These are phyloP conservation scores for Globisporangium yorkense DNA, from an alignment of 352 stramenopile species.

Conservation along the genomic window DNA sequence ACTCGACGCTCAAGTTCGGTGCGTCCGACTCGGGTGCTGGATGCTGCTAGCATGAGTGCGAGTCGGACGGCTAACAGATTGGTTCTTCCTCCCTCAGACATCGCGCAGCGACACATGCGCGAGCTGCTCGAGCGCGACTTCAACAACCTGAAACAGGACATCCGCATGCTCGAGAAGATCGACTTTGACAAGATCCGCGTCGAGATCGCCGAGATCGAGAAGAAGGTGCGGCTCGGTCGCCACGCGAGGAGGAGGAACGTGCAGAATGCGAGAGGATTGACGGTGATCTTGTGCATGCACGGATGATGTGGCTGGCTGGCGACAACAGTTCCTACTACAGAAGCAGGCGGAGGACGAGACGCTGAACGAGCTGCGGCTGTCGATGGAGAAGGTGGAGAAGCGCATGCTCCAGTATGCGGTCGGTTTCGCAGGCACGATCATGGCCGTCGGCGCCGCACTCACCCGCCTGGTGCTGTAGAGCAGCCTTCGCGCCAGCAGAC, in stretches of 20 bases:
- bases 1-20: conserved; percentile 89
- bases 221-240: conserved; percentile 30
- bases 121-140: conserved; percentile 87
- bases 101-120: conserved; percentile 84
- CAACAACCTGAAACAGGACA: conserved; percentile 88
- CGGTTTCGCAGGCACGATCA: conserved; percentile 84
- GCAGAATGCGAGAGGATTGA: neutral
- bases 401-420: conserved; percentile 86
- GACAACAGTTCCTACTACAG: conserved; percentile 64
- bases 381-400: conserved; percentile 88
- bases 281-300: too few relatives aligned
- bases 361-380: conserved; percentile 78
- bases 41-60: neutral
- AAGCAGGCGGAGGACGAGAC: conserved; percentile 87
- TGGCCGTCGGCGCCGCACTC: conserved; percentile 75
- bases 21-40: neutral
- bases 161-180: conserved; percentile 88
- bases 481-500: neutral
- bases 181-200: conserved; percentile 88
- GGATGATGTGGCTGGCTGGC: neutral
- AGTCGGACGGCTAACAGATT: neutral
- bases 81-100: conserved; percentile 32
- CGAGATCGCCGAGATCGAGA: conserved; percentile 84
- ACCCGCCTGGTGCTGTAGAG: conserved; percentile 65
- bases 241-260: too few relatives aligned